Conservation (phyloP, 768 basidiomycete genomes). For the Collybiopsis luxurians region DNA sequence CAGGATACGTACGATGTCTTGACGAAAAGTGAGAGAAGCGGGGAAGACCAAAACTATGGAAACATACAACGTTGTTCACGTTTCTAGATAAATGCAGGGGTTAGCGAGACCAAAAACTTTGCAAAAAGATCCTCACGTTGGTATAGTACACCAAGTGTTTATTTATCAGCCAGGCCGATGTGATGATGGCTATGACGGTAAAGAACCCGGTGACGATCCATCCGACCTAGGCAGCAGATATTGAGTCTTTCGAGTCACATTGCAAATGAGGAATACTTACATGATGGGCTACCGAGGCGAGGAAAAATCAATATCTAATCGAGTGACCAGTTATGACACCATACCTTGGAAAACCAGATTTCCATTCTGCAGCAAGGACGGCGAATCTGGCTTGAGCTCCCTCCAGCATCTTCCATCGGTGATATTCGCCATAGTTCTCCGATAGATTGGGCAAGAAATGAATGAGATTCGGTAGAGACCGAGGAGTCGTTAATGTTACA, state of each 20-base stretch:
- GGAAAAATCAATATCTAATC: background rate
- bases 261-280: conserved; percentile 28
- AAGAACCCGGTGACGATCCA: conserved; percentile 67
- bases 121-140: conserved; percentile 41
- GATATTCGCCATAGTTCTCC: background rate
- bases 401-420: conserved; percentile 30
- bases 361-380: conserved; percentile 62
- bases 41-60: background rate
- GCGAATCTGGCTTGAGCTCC: conserved; percentile 40
- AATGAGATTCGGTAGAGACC: background rate
- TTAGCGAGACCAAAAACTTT: background rate
- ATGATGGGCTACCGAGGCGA: conserved; percentile 45
- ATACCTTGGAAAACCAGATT: conserved; percentile 59
- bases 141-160: conserved; percentile 75
- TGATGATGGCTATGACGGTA: conserved; percentile 48
- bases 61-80: conserved; percentile 62
- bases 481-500: no score
- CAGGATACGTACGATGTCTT: conserved; percentile 71
- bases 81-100: conserved; percentile 41
- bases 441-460: background rate
- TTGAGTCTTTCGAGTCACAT: conserved; percentile 2
- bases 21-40: background rate
- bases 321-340: conserved; percentile 10
- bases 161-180: conserved; percentile 73
- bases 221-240: conserved; percentile 44